Evolutionary conservation across 2,329 filamentous ascomycete genomes (phyloP).

Genomic region (Lecanicillium sp.): DNA sequence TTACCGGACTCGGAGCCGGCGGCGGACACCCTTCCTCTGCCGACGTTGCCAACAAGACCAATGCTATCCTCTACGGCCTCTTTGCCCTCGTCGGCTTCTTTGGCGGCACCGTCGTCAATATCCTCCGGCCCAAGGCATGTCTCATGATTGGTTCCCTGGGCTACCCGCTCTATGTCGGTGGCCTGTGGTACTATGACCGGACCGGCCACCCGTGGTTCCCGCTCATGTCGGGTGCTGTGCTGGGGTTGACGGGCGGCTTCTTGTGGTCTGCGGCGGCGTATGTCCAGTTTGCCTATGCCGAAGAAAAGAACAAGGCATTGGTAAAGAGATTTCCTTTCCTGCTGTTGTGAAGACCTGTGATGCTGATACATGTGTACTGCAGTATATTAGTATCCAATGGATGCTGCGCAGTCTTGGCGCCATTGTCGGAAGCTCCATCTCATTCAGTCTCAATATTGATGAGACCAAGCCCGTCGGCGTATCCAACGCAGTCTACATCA

Average conservation of each 20-base stretch:
- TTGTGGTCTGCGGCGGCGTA: slow-evolving; percentile 12
- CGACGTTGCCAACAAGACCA: slow-evolving; percentile 12
- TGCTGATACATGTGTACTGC: neutral
- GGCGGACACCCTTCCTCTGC: slow-evolving; percentile 11
- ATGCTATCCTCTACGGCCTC: slow-evolving; percentile 12
- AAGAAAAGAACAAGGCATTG: slow-evolving; percentile 8
- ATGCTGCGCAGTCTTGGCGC: slow-evolving; percentile 6
- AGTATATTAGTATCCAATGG: slow-evolving; percentile 9
- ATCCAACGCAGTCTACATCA: slow-evolving; percentile 8
- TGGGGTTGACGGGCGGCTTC: slow-evolving; percentile 11
- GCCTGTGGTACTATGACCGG: slow-evolving; percentile 14
- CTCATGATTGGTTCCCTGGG: slow-evolving; percentile 12
- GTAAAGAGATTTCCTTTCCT: neutral
- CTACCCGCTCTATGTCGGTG: slow-evolving; percentile 14
- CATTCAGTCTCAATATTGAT: slow-evolving; percentile 6
- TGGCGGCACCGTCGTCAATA: slow-evolving; percentile 12
- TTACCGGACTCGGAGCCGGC: slow-evolving; percentile 16
- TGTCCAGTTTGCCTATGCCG: slow-evolving; percentile 8
- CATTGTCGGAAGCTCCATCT: slow-evolving; percentile 8
- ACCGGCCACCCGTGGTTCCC: slow-evolving; percentile 12
- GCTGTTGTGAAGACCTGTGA: neutral
- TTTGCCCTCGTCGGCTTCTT: slow-evolving; percentile 10
- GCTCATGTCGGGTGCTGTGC: slow-evolving; percentile 12
- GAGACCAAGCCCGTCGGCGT: slow-evolving; percentile 6
- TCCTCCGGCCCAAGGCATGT: slow-evolving; percentile 10